Conservation (phyloP, 179 eudicot genomes). For the Nepenthes alata region DNA sequence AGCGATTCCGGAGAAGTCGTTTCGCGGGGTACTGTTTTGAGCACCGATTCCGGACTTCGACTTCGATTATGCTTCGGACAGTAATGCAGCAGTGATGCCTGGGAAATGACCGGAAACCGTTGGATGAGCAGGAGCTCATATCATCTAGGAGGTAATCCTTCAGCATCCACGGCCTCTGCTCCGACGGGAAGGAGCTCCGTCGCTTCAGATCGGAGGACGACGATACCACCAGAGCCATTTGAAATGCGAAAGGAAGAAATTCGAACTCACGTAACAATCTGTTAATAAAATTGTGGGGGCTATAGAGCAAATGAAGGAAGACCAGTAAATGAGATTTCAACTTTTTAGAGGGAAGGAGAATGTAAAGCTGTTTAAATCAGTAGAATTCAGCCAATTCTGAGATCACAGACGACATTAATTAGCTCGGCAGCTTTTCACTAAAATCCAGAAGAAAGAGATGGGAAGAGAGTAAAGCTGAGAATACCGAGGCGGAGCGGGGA, state of each 20-base stretch:
- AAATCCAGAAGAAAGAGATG: too few relatives aligned
- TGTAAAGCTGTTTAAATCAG: too few relatives aligned
- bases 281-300: too few relatives aligned
- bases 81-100: slow-evolving; percentile 53
- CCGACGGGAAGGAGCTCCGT: slow-evolving; percentile 11
- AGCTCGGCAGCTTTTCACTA: too few relatives aligned
- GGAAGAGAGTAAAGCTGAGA: background rate
- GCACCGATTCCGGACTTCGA: slow-evolving; percentile 7
- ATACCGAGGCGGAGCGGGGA: background rate
- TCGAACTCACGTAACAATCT: too few relatives aligned
- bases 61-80: slow-evolving; percentile 24
- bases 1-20: slow-evolving; percentile 6
- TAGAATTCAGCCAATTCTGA: too few relatives aligned
- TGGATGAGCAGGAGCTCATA: slow-evolving; percentile 65
- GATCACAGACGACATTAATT: too few relatives aligned
- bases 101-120: slow-evolving; percentile 61
- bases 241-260: too few relatives aligned
- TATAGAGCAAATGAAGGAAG: too few relatives aligned
- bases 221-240: slow-evolving; percentile 25
- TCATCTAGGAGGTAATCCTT: slow-evolving; percentile 57
- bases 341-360: too few relatives aligned
- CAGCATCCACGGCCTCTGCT: slow-evolving; percentile 30
- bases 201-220: slow-evolving; percentile 1
- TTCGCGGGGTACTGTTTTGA: slow-evolving; percentile 8
- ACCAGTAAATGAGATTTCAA: too few relatives aligned